These are phyloP conservation scores for Apiotrichum siamense DNA, from an alignment of 1,284 basidiomycete genomes.

Conservation along the genomic window DNA sequence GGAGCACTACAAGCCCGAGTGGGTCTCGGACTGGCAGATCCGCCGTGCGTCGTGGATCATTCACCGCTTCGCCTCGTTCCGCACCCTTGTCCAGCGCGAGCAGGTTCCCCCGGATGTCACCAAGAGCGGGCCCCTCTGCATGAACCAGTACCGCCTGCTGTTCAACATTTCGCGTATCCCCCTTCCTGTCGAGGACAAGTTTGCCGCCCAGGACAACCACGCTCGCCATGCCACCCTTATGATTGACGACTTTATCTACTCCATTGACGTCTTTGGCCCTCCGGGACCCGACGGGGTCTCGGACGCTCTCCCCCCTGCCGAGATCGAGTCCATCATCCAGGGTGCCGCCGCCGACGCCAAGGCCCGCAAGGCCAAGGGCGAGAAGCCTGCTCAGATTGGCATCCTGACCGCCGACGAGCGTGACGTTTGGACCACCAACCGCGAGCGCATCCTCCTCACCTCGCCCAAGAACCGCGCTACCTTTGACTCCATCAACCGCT, in stretches of 20 bases:
- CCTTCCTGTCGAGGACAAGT: slow-evolving; percentile 57
- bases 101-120: slow-evolving; percentile 54
- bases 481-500: slow-evolving; percentile 61
- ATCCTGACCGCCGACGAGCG: slow-evolving; percentile 73
- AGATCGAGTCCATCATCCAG: slow-evolving; percentile 63
- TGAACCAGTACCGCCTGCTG: slow-evolving; percentile 57
- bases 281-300: slow-evolving; percentile 44
- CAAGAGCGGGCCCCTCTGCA: slow-evolving; percentile 54
- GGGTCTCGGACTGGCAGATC: slow-evolving; percentile 75
- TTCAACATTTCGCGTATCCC: slow-evolving; percentile 76
- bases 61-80: slow-evolving; percentile 71
- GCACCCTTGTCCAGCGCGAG: slow-evolving; percentile 54
- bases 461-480: slow-evolving; percentile 60
- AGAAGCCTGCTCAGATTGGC: slow-evolving; percentile 60
- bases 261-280: slow-evolving; percentile 59
- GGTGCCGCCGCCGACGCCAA: slow-evolving; percentile 66
- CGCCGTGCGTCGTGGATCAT: slow-evolving; percentile 78
- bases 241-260: slow-evolving; percentile 75
- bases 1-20: slow-evolving; percentile 42
- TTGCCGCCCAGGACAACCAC: slow-evolving; percentile 54
- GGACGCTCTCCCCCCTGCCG: slow-evolving; percentile 46
- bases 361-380: slow-evolving; percentile 53
- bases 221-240: slow-evolving; percentile 65
- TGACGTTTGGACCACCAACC: slow-evolving; percentile 76
- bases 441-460: slow-evolving; percentile 62